These are phyloP conservation scores for Rhizomucor pusillus DNA, from an alignment of 371 early-diverging fungal species.

Conservation along the genomic window DNA sequence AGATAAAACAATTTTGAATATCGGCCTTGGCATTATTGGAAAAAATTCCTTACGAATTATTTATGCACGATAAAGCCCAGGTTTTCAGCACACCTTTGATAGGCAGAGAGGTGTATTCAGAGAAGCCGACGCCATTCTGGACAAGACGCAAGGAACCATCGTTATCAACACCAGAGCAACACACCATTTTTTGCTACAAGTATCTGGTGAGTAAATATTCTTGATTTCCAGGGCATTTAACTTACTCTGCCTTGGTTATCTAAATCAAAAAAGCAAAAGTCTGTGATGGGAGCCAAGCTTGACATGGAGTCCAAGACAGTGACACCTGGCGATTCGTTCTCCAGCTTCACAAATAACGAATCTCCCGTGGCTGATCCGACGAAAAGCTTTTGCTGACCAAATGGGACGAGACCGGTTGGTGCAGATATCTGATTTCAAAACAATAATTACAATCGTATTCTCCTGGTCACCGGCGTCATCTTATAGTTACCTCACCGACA, in stretches of 20 bases:
- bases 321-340: constrained; percentile 38
- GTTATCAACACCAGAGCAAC: constrained; percentile 80
- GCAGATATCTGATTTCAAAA: background rate
- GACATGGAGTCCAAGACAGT: constrained; percentile 55
- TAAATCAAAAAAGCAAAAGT: constrained; percentile 79
- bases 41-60: no score
- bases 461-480: no score
- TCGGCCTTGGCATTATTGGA: no score
- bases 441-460: no score
- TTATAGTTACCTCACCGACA: constrained; percentile 14
- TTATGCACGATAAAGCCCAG: constrained; percentile 55
- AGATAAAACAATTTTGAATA: background rate
- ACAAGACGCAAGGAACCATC: constrained; percentile 80
- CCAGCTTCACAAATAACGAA: constrained; percentile 66
- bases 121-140: constrained; percentile 86
- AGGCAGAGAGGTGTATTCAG: constrained; percentile 54
- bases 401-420: background rate
- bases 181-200: constrained; percentile 71
- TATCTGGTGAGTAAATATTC: background rate
- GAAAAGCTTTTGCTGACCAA: constrained; percentile 51
- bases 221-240: background rate
- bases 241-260: constrained; percentile 72
- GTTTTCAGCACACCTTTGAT: constrained; percentile 64
- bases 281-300: constrained; percentile 83
- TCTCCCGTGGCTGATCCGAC: constrained; percentile 86